A percentile compares a stretch with the other conserved stretches of the same genome.
Evolutionary conservation across 108 stramenopile species (phyloP).

Genomic region (Cyclotella choctawhatcheeana): DNA sequence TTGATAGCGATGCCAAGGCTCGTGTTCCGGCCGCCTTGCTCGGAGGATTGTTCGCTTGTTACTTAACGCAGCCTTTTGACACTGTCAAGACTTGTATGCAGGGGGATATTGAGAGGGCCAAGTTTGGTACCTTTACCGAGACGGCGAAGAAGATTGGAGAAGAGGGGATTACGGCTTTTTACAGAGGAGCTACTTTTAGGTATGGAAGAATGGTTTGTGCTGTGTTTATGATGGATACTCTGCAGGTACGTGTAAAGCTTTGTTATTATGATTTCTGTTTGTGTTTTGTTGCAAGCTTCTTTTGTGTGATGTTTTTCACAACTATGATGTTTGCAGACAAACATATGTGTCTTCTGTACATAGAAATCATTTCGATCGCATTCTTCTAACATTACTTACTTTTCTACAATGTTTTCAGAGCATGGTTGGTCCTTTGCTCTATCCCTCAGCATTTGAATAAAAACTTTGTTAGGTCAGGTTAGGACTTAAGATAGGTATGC

Average conservation of each 20-base stretch:
- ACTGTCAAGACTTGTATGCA: conserved; percentile 96
- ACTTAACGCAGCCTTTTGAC: conserved; percentile 91
- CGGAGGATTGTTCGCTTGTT: conserved; percentile 90
- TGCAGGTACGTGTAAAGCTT: conserved; percentile 51
- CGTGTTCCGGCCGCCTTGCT: conserved; percentile 87
- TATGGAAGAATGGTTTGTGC: conserved; percentile 93
- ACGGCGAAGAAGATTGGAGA: conserved; percentile 75
- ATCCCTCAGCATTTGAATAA: conserved; percentile 50
- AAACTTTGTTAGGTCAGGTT: no score
- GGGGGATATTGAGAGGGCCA: conserved; percentile 89
- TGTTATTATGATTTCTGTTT: neutral
- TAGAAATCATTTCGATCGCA: neutral
- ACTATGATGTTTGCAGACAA: neutral
- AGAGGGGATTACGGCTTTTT: conserved; percentile 83
- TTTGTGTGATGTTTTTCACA: neutral
- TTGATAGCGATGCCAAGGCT: conserved; percentile 85
- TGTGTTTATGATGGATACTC: conserved; percentile 90
- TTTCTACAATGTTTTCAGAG: conserved; percentile 12
- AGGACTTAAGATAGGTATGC: no score
- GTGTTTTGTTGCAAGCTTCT: neutral
- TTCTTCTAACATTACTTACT: neutral
- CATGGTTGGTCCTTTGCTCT: conserved; percentile 48
- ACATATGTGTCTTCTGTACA: neutral
- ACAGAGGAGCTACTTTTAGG: conserved; percentile 91
- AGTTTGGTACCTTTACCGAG: conserved; percentile 76